Evolutionary conservation across 2,329 filamentous ascomycete genomes (phyloP).

Genomic region (Hypoxylon sp.): DNA sequence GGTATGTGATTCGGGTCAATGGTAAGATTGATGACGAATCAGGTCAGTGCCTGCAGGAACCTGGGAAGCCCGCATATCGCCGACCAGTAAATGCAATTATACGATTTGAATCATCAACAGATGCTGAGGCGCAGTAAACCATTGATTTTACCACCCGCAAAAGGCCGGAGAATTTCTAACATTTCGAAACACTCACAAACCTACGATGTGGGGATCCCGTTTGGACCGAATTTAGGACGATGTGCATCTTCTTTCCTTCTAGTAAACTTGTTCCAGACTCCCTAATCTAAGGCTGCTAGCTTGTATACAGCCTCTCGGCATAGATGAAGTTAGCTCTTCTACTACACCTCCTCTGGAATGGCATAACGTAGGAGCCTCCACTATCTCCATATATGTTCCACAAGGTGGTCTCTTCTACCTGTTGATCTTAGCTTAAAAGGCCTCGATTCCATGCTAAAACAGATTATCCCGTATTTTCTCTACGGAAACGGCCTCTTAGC

Average conservation of each 20-base stretch:
- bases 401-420: neutral
- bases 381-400: neutral
- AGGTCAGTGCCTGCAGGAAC: neutral
- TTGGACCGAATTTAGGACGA: neutral
- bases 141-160: neutral
- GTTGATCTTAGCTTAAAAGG: neutral
- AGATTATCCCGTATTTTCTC: neutral
- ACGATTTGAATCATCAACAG: neutral
- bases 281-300: neutral
- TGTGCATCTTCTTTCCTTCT: neutral
- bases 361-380: neutral
- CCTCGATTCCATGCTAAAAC: neutral
- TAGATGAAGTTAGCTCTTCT: neutral
- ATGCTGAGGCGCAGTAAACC: neutral
- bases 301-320: neutral
- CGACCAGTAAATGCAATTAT: slow-evolving; percentile 1
- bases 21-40: neutral
- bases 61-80: no score
- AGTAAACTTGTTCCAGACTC: neutral
- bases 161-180: neutral
- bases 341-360: neutral
- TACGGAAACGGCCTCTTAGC: neutral
- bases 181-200: neutral
- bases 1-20: slow-evolving; percentile 6
- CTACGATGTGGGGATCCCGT: neutral